Conservation (phyloP, 768 basidiomycete genomes). For the Russula emetica region DNA sequence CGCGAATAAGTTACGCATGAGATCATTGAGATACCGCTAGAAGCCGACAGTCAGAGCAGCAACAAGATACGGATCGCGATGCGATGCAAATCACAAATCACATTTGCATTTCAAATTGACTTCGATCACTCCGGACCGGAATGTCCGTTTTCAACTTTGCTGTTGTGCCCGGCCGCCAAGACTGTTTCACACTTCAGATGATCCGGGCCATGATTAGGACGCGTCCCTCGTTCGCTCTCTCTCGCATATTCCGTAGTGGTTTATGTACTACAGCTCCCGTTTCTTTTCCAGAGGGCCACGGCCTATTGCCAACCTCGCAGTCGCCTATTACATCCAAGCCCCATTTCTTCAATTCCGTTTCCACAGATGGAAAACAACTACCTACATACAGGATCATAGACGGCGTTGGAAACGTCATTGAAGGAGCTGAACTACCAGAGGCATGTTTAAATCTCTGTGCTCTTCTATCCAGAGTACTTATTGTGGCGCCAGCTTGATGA, state of each 20-base stretch:
- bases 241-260: conserved; percentile 13
- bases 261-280: conserved; percentile 28
- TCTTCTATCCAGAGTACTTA: background rate
- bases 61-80: background rate
- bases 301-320: conserved; percentile 40
- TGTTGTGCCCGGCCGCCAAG: conserved; percentile 1
- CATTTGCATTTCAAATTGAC: background rate
- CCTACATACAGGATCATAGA: conserved; percentile 87
- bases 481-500: conserved; percentile 53
- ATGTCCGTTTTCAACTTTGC: no score
- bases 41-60: background rate
- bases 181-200: conserved; percentile 20
- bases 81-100: background rate
- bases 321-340: conserved; percentile 68
- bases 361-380: conserved; percentile 56
- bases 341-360: conserved; percentile 77
- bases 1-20: background rate
- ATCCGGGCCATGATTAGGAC: conserved; percentile 19
- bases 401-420: conserved; percentile 66
- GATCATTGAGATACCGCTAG: background rate
- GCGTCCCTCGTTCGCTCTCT: conserved; percentile 7
- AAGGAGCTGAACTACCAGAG: conserved; percentile 72
- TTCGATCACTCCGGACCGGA: background rate
- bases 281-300: conserved; percentile 31
- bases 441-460: conserved; percentile 38